Evolutionary conservation across 805 yeast species (phyloP).

Genomic region (Candida glaebosa): DNA sequence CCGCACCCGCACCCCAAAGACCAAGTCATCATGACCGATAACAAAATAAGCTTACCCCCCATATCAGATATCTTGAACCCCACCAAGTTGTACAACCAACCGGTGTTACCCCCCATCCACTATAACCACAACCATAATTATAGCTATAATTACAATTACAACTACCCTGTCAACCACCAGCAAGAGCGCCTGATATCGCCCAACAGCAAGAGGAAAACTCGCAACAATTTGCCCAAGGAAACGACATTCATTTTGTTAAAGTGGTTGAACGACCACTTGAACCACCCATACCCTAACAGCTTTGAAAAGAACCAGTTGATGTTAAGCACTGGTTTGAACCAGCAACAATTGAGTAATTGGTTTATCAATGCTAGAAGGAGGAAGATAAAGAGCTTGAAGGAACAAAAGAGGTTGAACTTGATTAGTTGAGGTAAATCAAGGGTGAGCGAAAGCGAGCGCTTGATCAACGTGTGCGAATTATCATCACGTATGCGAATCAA

Average conservation of each 20-base stretch:
- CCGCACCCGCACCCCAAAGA: neutral
- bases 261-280: conserved; percentile 73
- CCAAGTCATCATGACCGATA: neutral
- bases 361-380: conserved; percentile 84
- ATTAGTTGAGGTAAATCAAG: neutral
- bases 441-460: too few relatives aligned
- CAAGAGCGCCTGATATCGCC: neutral
- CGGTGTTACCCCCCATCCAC: conserved; percentile 4
- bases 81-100: conserved; percentile 1
- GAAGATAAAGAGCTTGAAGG: conserved; percentile 52
- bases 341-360: conserved; percentile 83
- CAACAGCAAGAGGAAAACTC: conserved; percentile 31
- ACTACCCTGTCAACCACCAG: conserved; percentile 1
- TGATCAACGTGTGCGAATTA: too few relatives aligned
- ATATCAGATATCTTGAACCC: conserved; percentile 35
- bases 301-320: conserved; percentile 69
- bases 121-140: conserved; percentile 5
- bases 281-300: conserved; percentile 82
- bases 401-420: conserved; percentile 22
- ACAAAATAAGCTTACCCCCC: conserved; percentile 37
- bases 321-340: conserved; percentile 70
- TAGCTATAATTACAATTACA: conserved; percentile 3
- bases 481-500: too few relatives aligned
- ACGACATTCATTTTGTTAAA: conserved; percentile 68
- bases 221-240: conserved; percentile 76